phyloP scores from a whole-genome alignment of 306 rosid genomes.

The Rosa multiflora region DNA sequence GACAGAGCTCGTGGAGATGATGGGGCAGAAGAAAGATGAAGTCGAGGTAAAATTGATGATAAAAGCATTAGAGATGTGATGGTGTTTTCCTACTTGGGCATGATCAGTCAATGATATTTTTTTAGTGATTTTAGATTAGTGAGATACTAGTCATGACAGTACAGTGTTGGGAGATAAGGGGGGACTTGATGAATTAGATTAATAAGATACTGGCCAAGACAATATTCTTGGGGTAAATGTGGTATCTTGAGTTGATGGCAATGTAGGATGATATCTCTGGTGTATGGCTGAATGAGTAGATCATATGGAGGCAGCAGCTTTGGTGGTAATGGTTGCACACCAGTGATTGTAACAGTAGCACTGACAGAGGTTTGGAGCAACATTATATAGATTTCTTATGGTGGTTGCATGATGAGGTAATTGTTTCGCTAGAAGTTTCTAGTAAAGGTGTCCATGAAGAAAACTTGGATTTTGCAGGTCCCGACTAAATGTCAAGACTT shows the following conservation, averaged over 20 bases:
- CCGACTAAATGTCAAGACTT: neutral
- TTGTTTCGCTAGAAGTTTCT: neutral
- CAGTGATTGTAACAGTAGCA: neutral
- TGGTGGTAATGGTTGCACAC: neutral
- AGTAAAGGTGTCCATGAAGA: neutral
- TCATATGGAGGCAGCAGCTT: neutral
- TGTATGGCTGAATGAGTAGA: conserved; percentile 2
- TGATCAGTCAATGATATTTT: neutral
- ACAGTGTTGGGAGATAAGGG: neutral
- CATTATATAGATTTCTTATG: neutral
- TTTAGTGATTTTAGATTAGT: neutral
- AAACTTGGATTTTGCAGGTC: neutral
- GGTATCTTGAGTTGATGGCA: conserved; percentile 1
- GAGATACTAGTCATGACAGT: neutral
- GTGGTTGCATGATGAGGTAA: neutral
- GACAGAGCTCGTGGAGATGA: neutral
- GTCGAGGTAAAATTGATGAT: neutral
- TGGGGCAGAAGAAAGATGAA: neutral
- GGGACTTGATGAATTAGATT: neutral
- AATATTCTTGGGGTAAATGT: neutral
- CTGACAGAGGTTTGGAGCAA: neutral
- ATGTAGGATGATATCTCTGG: neutral
- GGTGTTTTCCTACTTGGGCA: neutral
- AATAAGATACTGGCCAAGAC: neutral
- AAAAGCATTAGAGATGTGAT: neutral